Conservation (phyloP, 805 yeast genomes). For the Kuraishia ogatae region DNA sequence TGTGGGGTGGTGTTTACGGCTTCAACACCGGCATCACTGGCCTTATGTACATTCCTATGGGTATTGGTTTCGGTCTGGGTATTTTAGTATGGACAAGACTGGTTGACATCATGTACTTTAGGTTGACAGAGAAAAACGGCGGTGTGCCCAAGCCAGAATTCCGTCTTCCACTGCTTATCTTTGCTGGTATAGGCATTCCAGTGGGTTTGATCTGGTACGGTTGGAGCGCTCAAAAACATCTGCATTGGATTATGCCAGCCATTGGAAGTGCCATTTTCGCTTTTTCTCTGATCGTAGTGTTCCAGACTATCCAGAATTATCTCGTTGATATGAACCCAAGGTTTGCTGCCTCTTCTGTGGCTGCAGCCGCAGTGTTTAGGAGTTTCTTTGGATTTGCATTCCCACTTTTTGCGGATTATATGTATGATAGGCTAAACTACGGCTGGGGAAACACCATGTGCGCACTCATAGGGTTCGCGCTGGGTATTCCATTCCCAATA, state of each 20-base stretch:
- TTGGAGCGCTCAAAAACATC: conserved; percentile 52
- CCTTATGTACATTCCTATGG: conserved; percentile 48
- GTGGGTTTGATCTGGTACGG: conserved; percentile 63
- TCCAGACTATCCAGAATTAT: conserved; percentile 60
- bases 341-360: conserved; percentile 61
- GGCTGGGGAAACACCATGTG: conserved; percentile 68
- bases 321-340: conserved; percentile 64
- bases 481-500: conserved; percentile 64
- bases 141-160: conserved; percentile 57
- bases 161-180: conserved; percentile 42
- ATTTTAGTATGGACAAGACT: conserved; percentile 36
- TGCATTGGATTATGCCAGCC: conserved; percentile 56
- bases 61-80: conserved; percentile 46
- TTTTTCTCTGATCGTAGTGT: conserved; percentile 51
- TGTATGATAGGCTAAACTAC: conserved; percentile 48
- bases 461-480: conserved; percentile 44
- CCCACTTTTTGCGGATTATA: conserved; percentile 53
- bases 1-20: conserved; percentile 39
- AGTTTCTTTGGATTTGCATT: conserved; percentile 61
- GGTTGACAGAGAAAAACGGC: conserved; percentile 29
- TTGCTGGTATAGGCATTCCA: conserved; percentile 44
- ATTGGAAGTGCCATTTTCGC: conserved; percentile 57
- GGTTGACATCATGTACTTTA: conserved; percentile 31
- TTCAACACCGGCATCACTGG: conserved; percentile 42
- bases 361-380: conserved; percentile 61